These are phyloP conservation scores for Botrytis pseudocinerea DNA, from an alignment of 2,329 filamentous ascomycete genomes.

Conservation along the genomic window DNA sequence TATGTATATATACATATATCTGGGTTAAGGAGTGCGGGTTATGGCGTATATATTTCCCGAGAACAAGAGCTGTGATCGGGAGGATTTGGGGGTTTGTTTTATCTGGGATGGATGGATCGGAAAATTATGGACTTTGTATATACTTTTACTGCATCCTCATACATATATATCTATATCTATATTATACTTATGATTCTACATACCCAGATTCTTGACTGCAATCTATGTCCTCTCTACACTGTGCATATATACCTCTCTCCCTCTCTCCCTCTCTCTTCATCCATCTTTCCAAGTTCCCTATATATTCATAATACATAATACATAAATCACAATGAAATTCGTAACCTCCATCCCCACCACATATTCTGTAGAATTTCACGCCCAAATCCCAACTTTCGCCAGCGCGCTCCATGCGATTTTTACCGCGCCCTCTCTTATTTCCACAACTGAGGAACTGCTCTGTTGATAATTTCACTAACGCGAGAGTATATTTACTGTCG, in stretches of 20 bases:
- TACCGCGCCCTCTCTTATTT: background rate
- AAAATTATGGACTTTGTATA: background rate
- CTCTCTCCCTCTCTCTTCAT: background rate
- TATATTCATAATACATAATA: background rate
- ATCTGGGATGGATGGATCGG: background rate
- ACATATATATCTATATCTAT: background rate
- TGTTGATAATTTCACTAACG: background rate
- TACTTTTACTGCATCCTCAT: background rate
- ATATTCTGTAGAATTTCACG: background rate
- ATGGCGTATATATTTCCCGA: constrained; percentile 26
- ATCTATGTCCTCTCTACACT: background rate
- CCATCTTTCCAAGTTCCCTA: background rate
- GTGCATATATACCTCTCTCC: background rate
- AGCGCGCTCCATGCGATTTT: background rate
- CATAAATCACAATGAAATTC: background rate
- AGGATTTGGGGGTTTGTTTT: background rate
- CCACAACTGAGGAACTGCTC: background rate
- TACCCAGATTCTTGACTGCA: background rate
- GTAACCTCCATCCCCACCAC: background rate
- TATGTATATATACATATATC: background rate
- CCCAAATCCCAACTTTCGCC: background rate
- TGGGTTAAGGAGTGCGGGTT: background rate
- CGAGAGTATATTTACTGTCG: background rate
- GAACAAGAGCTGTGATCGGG: constrained; percentile 41
- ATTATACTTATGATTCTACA: background rate